Conservation (phyloP, 768 basidiomycete species). For the Lentinula sp. region DNA sequence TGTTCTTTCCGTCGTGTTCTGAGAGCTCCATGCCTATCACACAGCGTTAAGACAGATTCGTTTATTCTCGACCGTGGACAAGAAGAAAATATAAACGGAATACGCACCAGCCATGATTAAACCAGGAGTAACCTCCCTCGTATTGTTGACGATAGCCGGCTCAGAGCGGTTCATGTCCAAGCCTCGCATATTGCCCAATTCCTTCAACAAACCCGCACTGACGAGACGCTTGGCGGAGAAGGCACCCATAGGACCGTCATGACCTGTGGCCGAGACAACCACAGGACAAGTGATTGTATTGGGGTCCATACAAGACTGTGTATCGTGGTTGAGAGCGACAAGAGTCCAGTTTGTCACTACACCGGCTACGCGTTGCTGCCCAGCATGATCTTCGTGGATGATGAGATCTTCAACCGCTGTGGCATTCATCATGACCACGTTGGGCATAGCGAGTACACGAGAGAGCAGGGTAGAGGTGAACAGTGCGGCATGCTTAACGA, state of each 20-base stretch:
- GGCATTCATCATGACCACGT: conserved; percentile 72
- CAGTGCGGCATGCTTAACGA: conserved; percentile 77
- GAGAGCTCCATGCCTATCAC: conserved; percentile 71
- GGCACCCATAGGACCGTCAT: conserved; percentile 77
- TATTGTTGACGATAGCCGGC: conserved; percentile 72
- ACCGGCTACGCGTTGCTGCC: conserved; percentile 44
- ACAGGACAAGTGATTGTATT: conserved; percentile 79
- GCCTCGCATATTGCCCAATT: conserved; percentile 75
- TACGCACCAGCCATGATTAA: conserved; percentile 65
- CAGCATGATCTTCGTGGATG: conserved; percentile 51
- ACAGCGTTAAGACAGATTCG: conserved; percentile 4
- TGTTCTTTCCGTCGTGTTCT: conserved; percentile 73
- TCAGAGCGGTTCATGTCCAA: conserved; percentile 81
- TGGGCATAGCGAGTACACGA: conserved; percentile 61
- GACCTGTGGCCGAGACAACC: conserved; percentile 65
- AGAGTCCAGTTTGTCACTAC: conserved; percentile 50
- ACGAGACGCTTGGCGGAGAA: conserved; percentile 78
- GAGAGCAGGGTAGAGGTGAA: conserved; percentile 76
- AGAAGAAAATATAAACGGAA: background rate
- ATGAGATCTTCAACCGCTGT: conserved; percentile 81
- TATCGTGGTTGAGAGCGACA: conserved; percentile 59
- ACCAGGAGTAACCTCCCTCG: conserved; percentile 71
- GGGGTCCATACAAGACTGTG: conserved; percentile 75
- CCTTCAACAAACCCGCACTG: conserved; percentile 65
- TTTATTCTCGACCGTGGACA: background rate